Evolutionary conservation across 176 grass and related monocot species (phyloP), one percentile per base, ranked within the genome.

Genomic region (Carex cristatella): DNA sequence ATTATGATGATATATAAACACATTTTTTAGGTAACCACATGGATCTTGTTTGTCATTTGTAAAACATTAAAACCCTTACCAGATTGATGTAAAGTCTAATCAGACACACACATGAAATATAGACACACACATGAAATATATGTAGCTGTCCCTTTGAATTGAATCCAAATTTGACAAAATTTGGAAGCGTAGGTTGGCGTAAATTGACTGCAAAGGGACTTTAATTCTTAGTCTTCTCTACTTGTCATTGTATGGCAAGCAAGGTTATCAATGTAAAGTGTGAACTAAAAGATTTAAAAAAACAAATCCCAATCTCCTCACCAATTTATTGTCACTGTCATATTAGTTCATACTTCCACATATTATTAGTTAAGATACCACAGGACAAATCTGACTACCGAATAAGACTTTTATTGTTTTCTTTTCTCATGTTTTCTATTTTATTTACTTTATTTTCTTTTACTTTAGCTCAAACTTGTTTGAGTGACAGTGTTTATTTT

Each of bases 101-200:
- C 44, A 31, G 54, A 53, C 18, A 19, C 31, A 10, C 28, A 75
- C 71, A 23, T 23, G 23, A 23, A 23, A 23, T 23, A 23, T 23
- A 23, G 54, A 53, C 18, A 19, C 31, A 10, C 28, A 75, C 71
- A 23, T 23, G 23, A 23, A 23, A 23, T 23, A 23, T 23, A 23
- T 49, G 40, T 49, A 48, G 4, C 8, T 8, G 2, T 73, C 40
- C 69, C 69, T 73, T 73, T 73, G 40, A 19, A 73, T 74, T 74
- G 70, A 51, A 74, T 73, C 7, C 70, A 74, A 74, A 74, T 74
- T 74, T 74, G 16, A 51, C 40, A 72, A 72, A 37, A 15, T 16
- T 0, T 69, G 32, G 13, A 69, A 69, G 31, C 42, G 7, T 72
- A 4, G 40, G 40, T 48, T 74, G 46, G 19, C n/a, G 46, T 74